Percentiles rank a stretch among this genome's conserved stretches.
phyloP scores from a whole-genome alignment of 345 rosid species.

The Brassica rapa region DNA sequence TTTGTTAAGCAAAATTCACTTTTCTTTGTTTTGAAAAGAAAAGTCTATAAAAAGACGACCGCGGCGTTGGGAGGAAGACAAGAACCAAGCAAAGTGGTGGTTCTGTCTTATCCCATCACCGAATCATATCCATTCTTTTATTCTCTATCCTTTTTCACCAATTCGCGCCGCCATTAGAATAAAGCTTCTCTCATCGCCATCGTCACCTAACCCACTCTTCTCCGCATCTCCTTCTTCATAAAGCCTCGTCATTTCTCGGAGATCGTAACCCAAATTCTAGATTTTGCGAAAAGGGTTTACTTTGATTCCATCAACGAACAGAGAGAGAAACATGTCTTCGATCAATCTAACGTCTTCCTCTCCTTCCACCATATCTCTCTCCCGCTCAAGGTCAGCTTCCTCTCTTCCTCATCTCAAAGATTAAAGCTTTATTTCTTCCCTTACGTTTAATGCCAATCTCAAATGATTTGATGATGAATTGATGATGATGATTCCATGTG shows the following conservation, averaged over 20 bases:
- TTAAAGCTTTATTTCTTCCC: background rate
- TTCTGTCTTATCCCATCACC: background rate
- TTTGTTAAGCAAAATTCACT: background rate
- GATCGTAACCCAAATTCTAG: background rate
- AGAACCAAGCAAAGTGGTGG: background rate
- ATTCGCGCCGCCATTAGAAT: background rate
- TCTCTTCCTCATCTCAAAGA: background rate
- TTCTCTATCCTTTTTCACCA: background rate
- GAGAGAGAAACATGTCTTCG: conserved; percentile 40
- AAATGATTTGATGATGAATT: background rate
- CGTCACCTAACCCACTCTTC: background rate
- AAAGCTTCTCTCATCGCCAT: background rate
- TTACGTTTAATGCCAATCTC: too few relatives aligned
- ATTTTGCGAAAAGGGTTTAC: background rate
- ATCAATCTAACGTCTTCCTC: conserved; percentile 43
- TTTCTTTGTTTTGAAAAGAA: background rate
- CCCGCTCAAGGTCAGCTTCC: conserved; percentile 41
- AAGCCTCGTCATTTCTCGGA: background rate
- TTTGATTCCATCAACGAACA: background rate
- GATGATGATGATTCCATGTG: conserved; percentile 10
- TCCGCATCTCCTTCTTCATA: background rate
- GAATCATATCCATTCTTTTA: background rate
- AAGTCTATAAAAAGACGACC: background rate
- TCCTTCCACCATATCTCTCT: conserved; percentile 47
- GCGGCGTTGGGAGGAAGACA: background rate